Conservation (phyloP, 2,329 filamentous ascomycete species). For the Reticulascus tulasneorum region DNA sequence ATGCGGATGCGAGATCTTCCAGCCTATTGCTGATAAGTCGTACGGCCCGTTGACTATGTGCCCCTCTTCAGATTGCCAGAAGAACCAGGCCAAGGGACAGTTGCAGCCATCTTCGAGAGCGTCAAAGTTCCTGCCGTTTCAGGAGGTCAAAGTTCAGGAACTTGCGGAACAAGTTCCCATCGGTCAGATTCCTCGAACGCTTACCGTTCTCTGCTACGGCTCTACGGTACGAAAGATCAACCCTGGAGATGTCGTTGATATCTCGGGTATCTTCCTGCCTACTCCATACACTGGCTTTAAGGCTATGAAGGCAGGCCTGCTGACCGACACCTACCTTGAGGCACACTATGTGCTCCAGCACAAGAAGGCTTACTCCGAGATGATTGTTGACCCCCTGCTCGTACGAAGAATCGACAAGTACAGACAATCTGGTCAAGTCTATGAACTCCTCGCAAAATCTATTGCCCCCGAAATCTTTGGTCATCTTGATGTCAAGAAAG, state of each 20-base stretch:
- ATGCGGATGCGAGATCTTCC: constrained; percentile 96
- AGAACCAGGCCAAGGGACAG: constrained; percentile 89
- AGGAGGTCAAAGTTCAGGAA: constrained; percentile 98
- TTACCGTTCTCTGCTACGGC: constrained; percentile 88
- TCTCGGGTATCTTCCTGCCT: constrained; percentile 92
- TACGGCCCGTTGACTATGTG: constrained; percentile 85
- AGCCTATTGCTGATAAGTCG: constrained; percentile 86
- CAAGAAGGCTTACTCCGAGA: constrained; percentile 96
- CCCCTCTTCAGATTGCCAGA: constrained; percentile 82
- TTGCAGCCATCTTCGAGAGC: constrained; percentile 92
- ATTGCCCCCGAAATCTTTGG: constrained; percentile 98
- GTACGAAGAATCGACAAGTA: constrained; percentile 82
- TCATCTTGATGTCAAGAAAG: constrained; percentile 96
- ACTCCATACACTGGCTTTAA: constrained; percentile 99
- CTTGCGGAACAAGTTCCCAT: constrained; percentile 99
- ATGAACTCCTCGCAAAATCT: constrained; percentile 91
- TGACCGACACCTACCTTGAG: constrained; percentile 96
- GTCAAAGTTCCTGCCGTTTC: constrained; percentile 95
- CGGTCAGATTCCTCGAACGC: constrained; percentile 87
- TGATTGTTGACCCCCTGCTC: constrained; percentile 75
- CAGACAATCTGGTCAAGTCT: constrained; percentile 82
- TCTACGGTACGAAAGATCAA: constrained; percentile 81
- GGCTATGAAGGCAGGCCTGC: constrained; percentile 90
- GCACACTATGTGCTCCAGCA: constrained; percentile 91
- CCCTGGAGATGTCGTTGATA: constrained; percentile 89